Evolutionary conservation across 441 rosid species (phyloP), one percentile per base, ranked within the genome.

Genomic region (Pelargonium australe): DNA sequence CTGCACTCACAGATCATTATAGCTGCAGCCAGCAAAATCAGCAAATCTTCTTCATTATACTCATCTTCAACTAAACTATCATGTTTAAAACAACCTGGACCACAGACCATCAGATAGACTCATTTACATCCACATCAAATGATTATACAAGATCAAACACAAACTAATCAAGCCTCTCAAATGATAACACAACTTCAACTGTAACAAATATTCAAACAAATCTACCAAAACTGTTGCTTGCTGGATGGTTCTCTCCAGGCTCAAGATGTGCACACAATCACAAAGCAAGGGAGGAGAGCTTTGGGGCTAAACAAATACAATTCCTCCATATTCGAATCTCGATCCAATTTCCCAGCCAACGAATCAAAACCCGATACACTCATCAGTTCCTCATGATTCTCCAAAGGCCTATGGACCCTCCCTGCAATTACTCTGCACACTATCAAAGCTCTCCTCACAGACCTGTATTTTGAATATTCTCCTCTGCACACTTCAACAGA

Each of bases 281-380:
- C 90, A 75, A 89, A 89, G 79, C 93, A 87, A 74, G 89, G 95
- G 16, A 89, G 81, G 62, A 91, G 82, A 78, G 93, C 92, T 70
- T 72, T 83, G 25, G 83, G 85, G 79, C 80, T 84, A 58, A 84
- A 70, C 2, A 82, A 12, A 67, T 73, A 86, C 12, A 91, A 85
- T 67, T 89, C 95, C 43, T 86, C 90, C 71, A 85, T 70, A 8
- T 62, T 76, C 0, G 79, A 81, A 34, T 66, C 37, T 6, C 64
- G 70, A 61, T 83, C 89, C 34, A 85, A 20, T 71, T 87, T 85
- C 55, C 82, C 86, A 10, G 88, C 88, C 65, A 88, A 19, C 0
- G 97, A 90, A 64, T 88, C 95, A 64, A 88, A 90, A 10, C 87
- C 82, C 0, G 84, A 76, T 13, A 66, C 75, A 14, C 66, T 73